Base-by-base conservation (phyloP, 495 filamentous ascomycete species). In the Aspergillus steynii region DNA sequence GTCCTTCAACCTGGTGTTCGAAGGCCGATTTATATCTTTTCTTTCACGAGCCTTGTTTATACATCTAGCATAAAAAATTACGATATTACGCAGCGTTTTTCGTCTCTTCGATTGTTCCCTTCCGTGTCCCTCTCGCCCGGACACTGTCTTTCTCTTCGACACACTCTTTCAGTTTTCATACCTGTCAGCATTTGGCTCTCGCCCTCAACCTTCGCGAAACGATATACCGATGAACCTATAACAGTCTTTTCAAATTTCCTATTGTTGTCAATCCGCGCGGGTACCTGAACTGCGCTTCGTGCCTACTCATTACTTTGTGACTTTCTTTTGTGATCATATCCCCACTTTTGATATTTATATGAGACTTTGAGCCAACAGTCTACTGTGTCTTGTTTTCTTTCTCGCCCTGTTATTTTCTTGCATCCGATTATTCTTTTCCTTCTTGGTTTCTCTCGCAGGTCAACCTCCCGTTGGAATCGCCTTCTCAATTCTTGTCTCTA, bases 181-280 rank as follows among this genome's bases (percentile, higher is more conserved):
- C 76, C 73, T 71, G 64, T 65, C 62, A 65, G 63, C 65, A 53
- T 64, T 61, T 71, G 67, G 74, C 69, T 67, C 68, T 77, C 65
- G 73, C 77, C 79, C 72, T 70, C 71, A 66, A 66, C 53, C 62
- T 75, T 68, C 69, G 64, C 66, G 70, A 73, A 79, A 73, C 75
- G 74, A 83, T 77, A 79, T 81, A 81, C 80, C 69, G 73, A 89
- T 89, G 85, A 85, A 81, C 77, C 77, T 74, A 85, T 89, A 86
- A 89, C 84, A 81, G 85, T 80, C 77, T 74, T 78, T 82, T 78
- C 76, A 69, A 72, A 77, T 78, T 80, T 80, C 74, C 77, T 76
- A 71, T 62, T 69, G 71, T 80, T 78, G 48, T 58, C 69, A 71
- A 80, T 70, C 56, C 63, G 53, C 47, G 73, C 82, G 80, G 80